Evolutionary conservation across 306 rosid genomes (phyloP), one percentile per base, ranked within the genome.

Genomic region (Prinsepia uniflora): DNA sequence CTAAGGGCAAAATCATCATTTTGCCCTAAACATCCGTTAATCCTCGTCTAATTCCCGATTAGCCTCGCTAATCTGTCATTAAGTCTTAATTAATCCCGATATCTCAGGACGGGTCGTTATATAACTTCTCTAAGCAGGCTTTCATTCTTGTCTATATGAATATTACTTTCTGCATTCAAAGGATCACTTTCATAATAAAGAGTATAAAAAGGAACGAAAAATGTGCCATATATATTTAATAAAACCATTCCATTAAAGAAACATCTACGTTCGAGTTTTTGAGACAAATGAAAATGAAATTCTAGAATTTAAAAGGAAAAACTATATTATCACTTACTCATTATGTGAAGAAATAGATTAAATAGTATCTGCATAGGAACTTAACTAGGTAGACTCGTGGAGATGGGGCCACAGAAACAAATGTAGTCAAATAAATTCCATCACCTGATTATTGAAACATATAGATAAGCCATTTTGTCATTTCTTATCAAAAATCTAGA

Each of bases 261-360:
- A 50, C 20, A 54, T 13, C 57, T 49, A 30, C 52, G 34, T 67
- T 43, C 15, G 41, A 65, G 68, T 55, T 13, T n/a, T n/a, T n/a
- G n/a, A n/a, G 11, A 13, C 24, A 68, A 5, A 69, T 2, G 18
- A 24, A 34, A 75, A 24, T 20, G 15, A 12, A 81, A 30, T 53
- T 34, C 44, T 65, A 24, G 7, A 54, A 59, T 52, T 17, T 22
- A 7, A 9, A 39, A 34, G n/a, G 58, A 8, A 14, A 34, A 55
- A 5, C 12, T 9, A 71, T 63, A 78, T n/a, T 47, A 57, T 2
- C 48, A 84, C 99, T 85, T 84, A 95, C 99, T 95, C 97, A 89
- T 89, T 82, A 48, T 48, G 53, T 48, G n/a, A 4, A 11, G 14
- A 48, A 48, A 45, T 45, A 10, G 48, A 45, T 45, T 45, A 10